phyloP scores from a whole-genome alignment of 1,139 yeast genomes.

The Suhomyces taliae region DNA sequence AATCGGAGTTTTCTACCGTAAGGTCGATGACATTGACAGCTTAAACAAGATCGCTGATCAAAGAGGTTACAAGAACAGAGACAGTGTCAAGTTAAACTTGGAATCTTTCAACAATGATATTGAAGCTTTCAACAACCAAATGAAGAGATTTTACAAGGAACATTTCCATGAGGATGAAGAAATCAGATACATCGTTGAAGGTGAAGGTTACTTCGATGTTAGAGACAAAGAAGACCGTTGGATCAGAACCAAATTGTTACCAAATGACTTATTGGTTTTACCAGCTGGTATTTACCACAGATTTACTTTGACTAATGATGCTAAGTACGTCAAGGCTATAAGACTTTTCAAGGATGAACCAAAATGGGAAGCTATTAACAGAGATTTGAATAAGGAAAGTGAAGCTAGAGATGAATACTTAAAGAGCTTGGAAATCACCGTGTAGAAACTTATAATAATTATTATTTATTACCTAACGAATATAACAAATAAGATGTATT shows the following conservation, averaged over 20 bases:
- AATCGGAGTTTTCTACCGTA: slow-evolving; percentile 71
- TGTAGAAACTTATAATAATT: neutral
- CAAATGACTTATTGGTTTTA: slow-evolving; percentile 68
- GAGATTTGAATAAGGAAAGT: slow-evolving; percentile 38
- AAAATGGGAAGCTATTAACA: slow-evolving; percentile 87
- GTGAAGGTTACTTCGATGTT: slow-evolving; percentile 91
- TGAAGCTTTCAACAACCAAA: slow-evolving; percentile 59
- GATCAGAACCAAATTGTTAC: slow-evolving; percentile 69
- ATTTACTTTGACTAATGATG: slow-evolving; percentile 65
- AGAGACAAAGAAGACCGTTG: slow-evolving; percentile 68
- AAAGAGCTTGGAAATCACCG: slow-evolving; percentile 12
- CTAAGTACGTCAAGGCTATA: slow-evolving; percentile 69
- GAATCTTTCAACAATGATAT: slow-evolving; percentile 65
- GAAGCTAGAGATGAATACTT: slow-evolving; percentile 36
- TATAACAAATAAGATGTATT: too few relatives aligned
- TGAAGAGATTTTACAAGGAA: slow-evolving; percentile 74
- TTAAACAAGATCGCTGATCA: slow-evolving; percentile 68
- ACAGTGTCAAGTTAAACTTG: slow-evolving; percentile 61
- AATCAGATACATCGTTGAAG: slow-evolving; percentile 84
- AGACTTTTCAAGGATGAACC: slow-evolving; percentile 93
- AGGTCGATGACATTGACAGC: slow-evolving; percentile 51
- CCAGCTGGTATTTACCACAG: slow-evolving; percentile 96
- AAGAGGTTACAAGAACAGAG: slow-evolving; percentile 79
- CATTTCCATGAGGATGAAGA: slow-evolving; percentile 98
- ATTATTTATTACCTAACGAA: too few relatives aligned